Conservation (phyloP, 192 early-diverging fungal genomes). For the Coemansia nantahalensis region DNA sequence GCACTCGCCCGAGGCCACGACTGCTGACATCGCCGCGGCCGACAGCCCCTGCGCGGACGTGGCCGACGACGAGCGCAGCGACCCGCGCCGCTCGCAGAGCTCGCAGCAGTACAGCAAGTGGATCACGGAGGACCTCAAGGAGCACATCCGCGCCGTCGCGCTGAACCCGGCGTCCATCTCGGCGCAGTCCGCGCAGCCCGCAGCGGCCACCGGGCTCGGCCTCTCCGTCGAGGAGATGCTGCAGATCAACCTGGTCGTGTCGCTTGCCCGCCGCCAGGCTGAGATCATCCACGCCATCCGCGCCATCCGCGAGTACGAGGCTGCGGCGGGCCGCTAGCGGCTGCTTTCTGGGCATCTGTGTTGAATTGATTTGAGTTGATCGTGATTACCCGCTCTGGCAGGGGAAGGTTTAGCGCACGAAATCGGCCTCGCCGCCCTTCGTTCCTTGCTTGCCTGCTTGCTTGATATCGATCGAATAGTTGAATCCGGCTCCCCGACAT, state of each 20-base stretch:
- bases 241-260: constrained; percentile 42
- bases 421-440: too few relatives aligned
- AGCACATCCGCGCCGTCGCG: constrained; percentile 39
- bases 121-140: constrained; percentile 44
- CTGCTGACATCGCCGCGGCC: constrained; percentile 9
- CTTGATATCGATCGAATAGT: too few relatives aligned
- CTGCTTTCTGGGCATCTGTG: too few relatives aligned
- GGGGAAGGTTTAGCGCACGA: too few relatives aligned
- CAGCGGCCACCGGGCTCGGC: constrained; percentile 37
- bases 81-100: constrained; percentile 6
- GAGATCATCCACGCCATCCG: constrained; percentile 47
- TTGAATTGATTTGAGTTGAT: too few relatives aligned
- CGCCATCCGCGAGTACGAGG: constrained; percentile 42
- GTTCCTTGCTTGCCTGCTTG: too few relatives aligned
- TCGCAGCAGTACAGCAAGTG: constrained; percentile 34
- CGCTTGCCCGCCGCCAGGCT: constrained; percentile 45
- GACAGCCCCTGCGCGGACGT: constrained; percentile 7
- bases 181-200: constrained; percentile 26
- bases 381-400: too few relatives aligned
- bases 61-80: constrained; percentile 6
- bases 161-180: constrained; percentile 24
- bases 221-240: constrained; percentile 44
- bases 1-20: constrained; percentile 3
- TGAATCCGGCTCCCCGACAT: too few relatives aligned
- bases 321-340: not conserved